Percentiles rank a stretch among this genome's conserved stretches.
phyloP scores from a whole-genome alignment of 176 grass and related monocot genomes.

The Elaeis guineensis region DNA sequence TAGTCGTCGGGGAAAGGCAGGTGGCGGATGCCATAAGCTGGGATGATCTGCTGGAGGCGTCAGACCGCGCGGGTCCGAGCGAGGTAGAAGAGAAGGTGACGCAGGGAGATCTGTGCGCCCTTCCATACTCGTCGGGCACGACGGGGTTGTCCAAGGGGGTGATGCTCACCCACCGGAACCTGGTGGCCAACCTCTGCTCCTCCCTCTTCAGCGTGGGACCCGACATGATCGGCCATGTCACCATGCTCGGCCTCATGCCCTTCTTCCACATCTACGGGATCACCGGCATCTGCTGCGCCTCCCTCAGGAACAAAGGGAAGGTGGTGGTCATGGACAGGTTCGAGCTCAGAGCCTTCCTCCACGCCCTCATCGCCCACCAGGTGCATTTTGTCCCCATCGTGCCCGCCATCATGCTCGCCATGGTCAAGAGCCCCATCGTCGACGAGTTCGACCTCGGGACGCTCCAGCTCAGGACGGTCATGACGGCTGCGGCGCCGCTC shows the following conservation, averaged over 20 bases:
- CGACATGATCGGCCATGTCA: slow-evolving; percentile 32
- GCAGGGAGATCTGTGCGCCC: slow-evolving; percentile 61
- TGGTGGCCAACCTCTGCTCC: slow-evolving; percentile 66
- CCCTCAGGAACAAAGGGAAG: slow-evolving; percentile 72
- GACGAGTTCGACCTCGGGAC: slow-evolving; percentile 38
- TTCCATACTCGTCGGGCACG: slow-evolving; percentile 82
- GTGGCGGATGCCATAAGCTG: slow-evolving; percentile 27
- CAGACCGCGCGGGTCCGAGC: slow-evolving; percentile 39
- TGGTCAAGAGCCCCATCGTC: slow-evolving; percentile 57
- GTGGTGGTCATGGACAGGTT: slow-evolving; percentile 87
- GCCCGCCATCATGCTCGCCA: slow-evolving; percentile 74
- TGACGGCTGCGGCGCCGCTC: slow-evolving; percentile 74
- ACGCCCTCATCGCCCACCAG: slow-evolving; percentile 42
- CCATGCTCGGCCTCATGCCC: slow-evolving; percentile 56
- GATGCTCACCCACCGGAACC: slow-evolving; percentile 90
- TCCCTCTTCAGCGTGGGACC: slow-evolving; percentile 40
- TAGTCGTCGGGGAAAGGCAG: slow-evolving; percentile 16
- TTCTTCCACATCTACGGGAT: slow-evolving; percentile 98
- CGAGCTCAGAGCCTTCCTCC: slow-evolving; percentile 50
- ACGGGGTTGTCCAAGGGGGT: slow-evolving; percentile 81
- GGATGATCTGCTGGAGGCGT: slow-evolving; percentile 54
- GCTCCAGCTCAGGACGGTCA: slow-evolving; percentile 51
- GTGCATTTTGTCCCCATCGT: slow-evolving; percentile 70
- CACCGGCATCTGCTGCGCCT: slow-evolving; percentile 70
- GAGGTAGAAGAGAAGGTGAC: slow-evolving; percentile 14